These are phyloP conservation scores for Thecaphora thlaspeos DNA, from an alignment of 1,284 basidiomycete genomes.

Conservation along the genomic window DNA sequence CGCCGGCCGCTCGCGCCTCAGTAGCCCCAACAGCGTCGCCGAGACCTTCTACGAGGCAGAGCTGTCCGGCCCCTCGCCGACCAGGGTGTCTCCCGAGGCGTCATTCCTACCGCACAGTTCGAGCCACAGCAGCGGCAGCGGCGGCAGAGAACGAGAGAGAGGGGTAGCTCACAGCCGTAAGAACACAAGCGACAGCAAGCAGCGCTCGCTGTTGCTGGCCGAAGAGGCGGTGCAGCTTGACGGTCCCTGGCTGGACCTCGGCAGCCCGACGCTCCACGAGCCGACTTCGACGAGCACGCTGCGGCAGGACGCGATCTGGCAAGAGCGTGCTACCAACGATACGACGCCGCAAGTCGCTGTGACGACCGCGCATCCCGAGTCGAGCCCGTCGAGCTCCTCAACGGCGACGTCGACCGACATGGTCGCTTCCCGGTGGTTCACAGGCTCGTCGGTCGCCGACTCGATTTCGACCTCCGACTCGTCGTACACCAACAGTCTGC, in stretches of 20 bases:
- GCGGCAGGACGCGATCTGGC: neutral
- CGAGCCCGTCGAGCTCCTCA: conserved; percentile 1
- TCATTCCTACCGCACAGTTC: neutral
- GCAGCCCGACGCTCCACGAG: neutral
- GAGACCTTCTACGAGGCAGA: neutral
- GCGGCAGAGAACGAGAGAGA: neutral
- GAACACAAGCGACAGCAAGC: neutral
- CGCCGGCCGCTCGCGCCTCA: neutral
- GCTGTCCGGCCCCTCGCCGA: neutral
- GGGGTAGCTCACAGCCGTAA: too few species aligned
- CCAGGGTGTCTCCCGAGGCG: neutral
- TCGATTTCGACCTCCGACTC: conserved; percentile 19
- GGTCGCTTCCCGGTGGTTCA: conserved; percentile 7
- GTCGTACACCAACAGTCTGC: conserved; percentile 14
- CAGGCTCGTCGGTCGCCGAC: conserved; percentile 13
- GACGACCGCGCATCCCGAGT: neutral
- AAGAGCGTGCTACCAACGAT: too few species aligned
- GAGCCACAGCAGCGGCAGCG: neutral
- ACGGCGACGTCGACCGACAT: conserved; percentile 11
- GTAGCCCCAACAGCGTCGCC: neutral
- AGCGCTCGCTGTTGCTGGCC: neutral
- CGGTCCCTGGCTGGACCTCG: neutral
- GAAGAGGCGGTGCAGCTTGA: neutral
- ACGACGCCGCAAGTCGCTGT: neutral
- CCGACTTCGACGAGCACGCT: neutral